A percentile compares a stretch with the other conserved stretches of the same genome.
Conservation (phyloP, 495 filamentous ascomycete genomes). For the Elasticomyces elasticus region DNA sequence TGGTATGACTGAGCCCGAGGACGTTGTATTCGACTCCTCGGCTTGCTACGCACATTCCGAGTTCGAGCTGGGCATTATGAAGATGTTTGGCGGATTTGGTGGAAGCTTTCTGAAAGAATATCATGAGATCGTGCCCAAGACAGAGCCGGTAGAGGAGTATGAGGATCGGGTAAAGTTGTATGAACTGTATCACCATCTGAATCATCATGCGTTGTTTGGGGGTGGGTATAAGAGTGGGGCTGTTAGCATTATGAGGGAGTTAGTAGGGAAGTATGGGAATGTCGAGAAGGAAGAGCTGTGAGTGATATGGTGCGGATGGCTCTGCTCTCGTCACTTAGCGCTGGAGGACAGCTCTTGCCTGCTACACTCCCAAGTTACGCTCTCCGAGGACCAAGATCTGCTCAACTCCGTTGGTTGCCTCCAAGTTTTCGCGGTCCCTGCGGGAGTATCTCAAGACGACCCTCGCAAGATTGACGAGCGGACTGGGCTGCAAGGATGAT, state of each 20-base stretch:
- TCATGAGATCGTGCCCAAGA: constrained; percentile 59
- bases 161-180: constrained; percentile 71
- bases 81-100: constrained; percentile 89
- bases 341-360: background rate
- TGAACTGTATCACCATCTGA: constrained; percentile 81
- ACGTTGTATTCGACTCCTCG: constrained; percentile 76
- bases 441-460: too few species aligned
- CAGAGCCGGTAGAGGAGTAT: constrained; percentile 75
- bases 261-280: constrained; percentile 56
- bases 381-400: too few species aligned
- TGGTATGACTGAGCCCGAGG: constrained; percentile 48
- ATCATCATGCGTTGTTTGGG: constrained; percentile 77
- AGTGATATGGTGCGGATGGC: background rate
- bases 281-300: constrained; percentile 11
- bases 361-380: background rate
- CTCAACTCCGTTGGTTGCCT: too few species aligned
- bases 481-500: too few species aligned
- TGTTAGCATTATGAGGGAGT: constrained; percentile 60
- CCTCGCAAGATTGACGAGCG: too few species aligned
- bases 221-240: constrained; percentile 64
- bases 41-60: constrained; percentile 76
- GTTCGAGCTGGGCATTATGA: constrained; percentile 89
- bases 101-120: constrained; percentile 64
- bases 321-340: background rate
- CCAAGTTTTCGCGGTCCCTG: too few species aligned